Percentiles rank a stretch among this genome's conserved stretches.
Evolutionary conservation across 805 yeast species (phyloP).

Genomic region (Zygoascus flipseniorum): DNA sequence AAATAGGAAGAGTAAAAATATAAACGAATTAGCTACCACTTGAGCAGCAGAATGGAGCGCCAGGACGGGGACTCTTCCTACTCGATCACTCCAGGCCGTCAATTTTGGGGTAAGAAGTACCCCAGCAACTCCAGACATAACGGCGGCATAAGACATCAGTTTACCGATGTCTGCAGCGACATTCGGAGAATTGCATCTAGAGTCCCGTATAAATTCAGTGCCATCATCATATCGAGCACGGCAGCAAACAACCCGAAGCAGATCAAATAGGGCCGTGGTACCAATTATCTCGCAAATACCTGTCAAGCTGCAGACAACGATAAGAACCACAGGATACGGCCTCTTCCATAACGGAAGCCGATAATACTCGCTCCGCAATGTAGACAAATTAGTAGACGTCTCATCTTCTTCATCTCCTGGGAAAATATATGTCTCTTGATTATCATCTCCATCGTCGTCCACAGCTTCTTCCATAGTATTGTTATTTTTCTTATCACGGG

Average conservation of each 20-base stretch:
- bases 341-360: slow-evolving; percentile 1
- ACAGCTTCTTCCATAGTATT: background rate
- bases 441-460: background rate
- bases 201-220: slow-evolving; percentile 5
- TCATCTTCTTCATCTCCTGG: slow-evolving; percentile 1
- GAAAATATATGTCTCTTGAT: background rate
- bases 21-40: background rate
- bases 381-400: background rate
- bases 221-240: background rate
- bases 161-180: slow-evolving; percentile 8
- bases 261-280: slow-evolving; percentile 11
- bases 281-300: background rate
- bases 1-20: background rate
- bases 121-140: slow-evolving; percentile 7
- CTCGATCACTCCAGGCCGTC: slow-evolving; percentile 53
- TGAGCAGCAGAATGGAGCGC: slow-evolving; percentile 16
- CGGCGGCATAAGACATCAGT: slow-evolving; percentile 7
- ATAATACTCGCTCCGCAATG: slow-evolving; percentile 6
- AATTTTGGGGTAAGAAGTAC: slow-evolving; percentile 31
- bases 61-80: slow-evolving; percentile 49
- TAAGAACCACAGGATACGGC: slow-evolving; percentile 6
- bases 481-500: background rate
- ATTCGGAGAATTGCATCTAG: slow-evolving; percentile 11
- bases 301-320: background rate
- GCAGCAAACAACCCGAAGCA: slow-evolving; percentile 3